Conservation (phyloP, 2,329 filamentous ascomycete genomes). For the Myriosclerotinia curreyana region DNA sequence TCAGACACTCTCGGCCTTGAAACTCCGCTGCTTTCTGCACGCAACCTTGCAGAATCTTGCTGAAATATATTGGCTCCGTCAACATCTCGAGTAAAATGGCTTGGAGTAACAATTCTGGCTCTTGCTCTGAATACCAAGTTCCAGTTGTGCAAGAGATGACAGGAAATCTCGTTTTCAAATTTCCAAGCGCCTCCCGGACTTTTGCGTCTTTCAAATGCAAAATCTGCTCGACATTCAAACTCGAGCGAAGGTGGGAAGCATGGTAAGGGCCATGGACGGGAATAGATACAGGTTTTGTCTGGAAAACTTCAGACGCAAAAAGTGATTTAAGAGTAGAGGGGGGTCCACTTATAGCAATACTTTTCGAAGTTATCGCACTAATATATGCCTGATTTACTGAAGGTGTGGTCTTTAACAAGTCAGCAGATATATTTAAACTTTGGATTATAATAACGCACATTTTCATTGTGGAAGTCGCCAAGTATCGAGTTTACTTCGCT, state of each 20-base stretch:
- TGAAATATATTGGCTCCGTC: constrained; percentile 49
- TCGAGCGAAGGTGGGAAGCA: constrained; percentile 36
- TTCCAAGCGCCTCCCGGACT: constrained; percentile 43
- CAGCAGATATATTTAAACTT: not conserved
- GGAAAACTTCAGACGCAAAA: constrained; percentile 18
- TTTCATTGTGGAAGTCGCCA: constrained; percentile 55
- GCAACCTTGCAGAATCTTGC: constrained; percentile 49
- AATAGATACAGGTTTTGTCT: constrained; percentile 24
- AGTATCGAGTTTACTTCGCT: constrained; percentile 51
- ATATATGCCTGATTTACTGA: constrained; percentile 40
- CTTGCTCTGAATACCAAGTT: constrained; percentile 23
- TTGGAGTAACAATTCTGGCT: constrained; percentile 27
- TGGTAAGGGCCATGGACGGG: constrained; percentile 36
- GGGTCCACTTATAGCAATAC: constrained; percentile 22
- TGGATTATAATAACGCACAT: constrained; percentile 41
- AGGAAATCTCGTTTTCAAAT: constrained; percentile 46
- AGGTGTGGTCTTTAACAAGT: constrained; percentile 42
- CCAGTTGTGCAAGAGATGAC: constrained; percentile 49
- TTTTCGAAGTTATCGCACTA: constrained; percentile 19
- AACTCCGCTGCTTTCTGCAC: constrained; percentile 45
- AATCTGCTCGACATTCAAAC: constrained; percentile 30
- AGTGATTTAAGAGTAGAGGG: constrained; percentile 18
- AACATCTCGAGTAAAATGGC: constrained; percentile 47
- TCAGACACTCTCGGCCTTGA: constrained; percentile 43
- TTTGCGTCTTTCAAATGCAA: constrained; percentile 38